Base-by-base conservation (phyloP, 306 rosid species). In the Prunus fruticosa region DNA sequence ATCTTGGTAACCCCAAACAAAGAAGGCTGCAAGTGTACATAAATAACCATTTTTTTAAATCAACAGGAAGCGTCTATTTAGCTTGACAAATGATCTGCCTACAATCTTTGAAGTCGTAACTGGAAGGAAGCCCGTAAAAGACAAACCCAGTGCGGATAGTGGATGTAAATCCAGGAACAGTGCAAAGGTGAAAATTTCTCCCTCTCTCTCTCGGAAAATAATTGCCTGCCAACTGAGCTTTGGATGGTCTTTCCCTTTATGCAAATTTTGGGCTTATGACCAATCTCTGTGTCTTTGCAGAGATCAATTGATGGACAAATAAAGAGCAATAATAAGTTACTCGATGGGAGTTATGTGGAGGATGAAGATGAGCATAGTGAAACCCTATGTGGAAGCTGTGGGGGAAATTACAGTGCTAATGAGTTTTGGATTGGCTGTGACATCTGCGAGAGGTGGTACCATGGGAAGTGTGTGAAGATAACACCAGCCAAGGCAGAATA, bases 391-490 rank as follows among this genome's bases (percentile, higher is more conserved):
- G 91, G 89, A 75, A 89, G 82, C 85, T 89, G 93, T 15, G 93
- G 89, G 12, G 80, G 87, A 67, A 85, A 85, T 64, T 89, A 85
- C 82, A 82, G 52, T 4, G 84, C 81, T 5, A 86, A 87, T 57
- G 89, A 87, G 86, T 87, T 87, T 69, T 89, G 91, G 91, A 89
- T 89, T 41, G 82, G 87, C 60, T 86, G 93, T 5, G 91, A 89
- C 79, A 83, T 89, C 71, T 86, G 93, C 4, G 87, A 86, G 81
- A 86, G 84, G 80, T 89, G 93, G 93, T 85, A 64, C 79, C 91
- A 87, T 45, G 89, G 91, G 3, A 85, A 81, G 74, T 87, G 91
- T 32, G 93, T 89, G 82, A 87, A 87, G 89, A 84, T 89, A 60
- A 87, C 89, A 68, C 88, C 89, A 8, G 85, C 88, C 12, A 83